A percentile compares a stretch with the other conserved stretches of the same genome.
Conservation (phyloP, 192 early-diverging fungal species). For the Physocladia obscura region DNA sequence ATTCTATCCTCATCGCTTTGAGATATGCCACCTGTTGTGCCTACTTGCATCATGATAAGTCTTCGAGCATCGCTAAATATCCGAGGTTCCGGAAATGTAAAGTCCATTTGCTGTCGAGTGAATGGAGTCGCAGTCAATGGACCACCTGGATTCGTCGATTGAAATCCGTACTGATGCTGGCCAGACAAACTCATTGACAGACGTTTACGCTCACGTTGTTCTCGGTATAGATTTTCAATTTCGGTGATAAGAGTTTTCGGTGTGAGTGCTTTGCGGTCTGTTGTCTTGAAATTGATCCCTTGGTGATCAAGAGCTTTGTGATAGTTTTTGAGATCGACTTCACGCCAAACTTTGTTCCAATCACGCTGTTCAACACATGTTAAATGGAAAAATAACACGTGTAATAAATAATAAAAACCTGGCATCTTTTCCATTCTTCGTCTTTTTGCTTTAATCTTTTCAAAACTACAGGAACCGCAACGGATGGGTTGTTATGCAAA, state of each 20-base stretch:
- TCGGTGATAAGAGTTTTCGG: constrained; percentile 78
- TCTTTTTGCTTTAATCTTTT: constrained; percentile 97
- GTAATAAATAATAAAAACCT: constrained; percentile 44
- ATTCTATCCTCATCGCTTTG: constrained; percentile 72
- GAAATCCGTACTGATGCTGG: constrained; percentile 29
- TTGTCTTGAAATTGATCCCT: constrained; percentile 83
- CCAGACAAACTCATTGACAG: no score
- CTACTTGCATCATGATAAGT: constrained; percentile 72
- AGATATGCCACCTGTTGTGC: constrained; percentile 54
- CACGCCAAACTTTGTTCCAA: constrained; percentile 96
- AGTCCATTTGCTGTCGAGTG: constrained; percentile 77
- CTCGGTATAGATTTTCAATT: constrained; percentile 80
- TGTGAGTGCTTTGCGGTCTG: constrained; percentile 79
- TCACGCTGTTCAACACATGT: constrained; percentile 63
- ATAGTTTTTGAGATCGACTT: constrained; percentile 90
- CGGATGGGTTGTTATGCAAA: constrained; percentile 86
- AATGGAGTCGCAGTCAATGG: constrained; percentile 4
- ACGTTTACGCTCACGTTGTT: constrained; percentile 68
- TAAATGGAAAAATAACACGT: neutral
- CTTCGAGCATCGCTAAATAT: constrained; percentile 79
- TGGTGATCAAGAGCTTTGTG: constrained; percentile 94
- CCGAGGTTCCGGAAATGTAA: constrained; percentile 67
- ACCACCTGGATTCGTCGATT: neutral
- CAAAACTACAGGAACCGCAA: constrained; percentile 90
- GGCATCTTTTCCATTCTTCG: constrained; percentile 93